A percentile compares a stretch with the other conserved stretches of the same genome.
These are phyloP conservation scores for Capronia coronata DNA, from an alignment of 2,329 filamentous ascomycete genomes.

Conservation along the genomic window DNA sequence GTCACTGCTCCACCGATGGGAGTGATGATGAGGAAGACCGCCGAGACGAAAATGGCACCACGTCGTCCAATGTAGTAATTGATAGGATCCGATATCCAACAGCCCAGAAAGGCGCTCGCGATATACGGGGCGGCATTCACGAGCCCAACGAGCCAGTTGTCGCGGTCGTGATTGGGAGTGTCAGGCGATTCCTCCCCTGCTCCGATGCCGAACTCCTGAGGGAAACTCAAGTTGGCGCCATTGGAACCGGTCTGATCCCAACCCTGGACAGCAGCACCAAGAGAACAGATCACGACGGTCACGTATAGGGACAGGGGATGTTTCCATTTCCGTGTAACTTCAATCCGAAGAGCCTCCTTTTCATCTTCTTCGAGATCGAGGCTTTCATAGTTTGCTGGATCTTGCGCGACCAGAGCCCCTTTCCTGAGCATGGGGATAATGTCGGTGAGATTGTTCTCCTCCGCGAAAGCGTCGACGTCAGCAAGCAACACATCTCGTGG, in stretches of 20 bases:
- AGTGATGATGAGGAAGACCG: conserved; percentile 59
- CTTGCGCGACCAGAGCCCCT: conserved; percentile 68
- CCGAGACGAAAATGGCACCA: conserved; percentile 58
- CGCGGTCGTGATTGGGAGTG: conserved; percentile 32
- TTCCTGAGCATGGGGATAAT: conserved; percentile 56
- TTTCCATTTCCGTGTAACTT: conserved; percentile 43
- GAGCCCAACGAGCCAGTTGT: conserved; percentile 59
- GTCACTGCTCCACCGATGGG: conserved; percentile 60
- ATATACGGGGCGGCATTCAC: conserved; percentile 57
- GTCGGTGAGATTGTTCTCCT: conserved; percentile 52
- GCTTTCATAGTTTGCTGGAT: conserved; percentile 57
- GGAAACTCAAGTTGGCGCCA: conserved; percentile 49
- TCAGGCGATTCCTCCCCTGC: conserved; percentile 30
- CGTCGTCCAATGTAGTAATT: conserved; percentile 56
- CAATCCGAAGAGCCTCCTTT: conserved; percentile 38
- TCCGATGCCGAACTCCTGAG: conserved; percentile 42
- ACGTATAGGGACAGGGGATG: conserved; percentile 45
- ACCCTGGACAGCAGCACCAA: conserved; percentile 47
- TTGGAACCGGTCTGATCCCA: conserved; percentile 46
- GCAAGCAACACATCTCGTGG: conserved; percentile 30
- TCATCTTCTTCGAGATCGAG: conserved; percentile 52
- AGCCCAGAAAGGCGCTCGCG: conserved; percentile 50
- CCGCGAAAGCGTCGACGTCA: conserved; percentile 40
- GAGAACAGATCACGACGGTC: conserved; percentile 45
- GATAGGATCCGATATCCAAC: conserved; percentile 61